A percentile compares a stretch with the other conserved stretches of the same genome.
These are phyloP conservation scores for Schrenkiella parvula DNA, from an alignment of 345 rosid genomes.

Conservation along the genomic window DNA sequence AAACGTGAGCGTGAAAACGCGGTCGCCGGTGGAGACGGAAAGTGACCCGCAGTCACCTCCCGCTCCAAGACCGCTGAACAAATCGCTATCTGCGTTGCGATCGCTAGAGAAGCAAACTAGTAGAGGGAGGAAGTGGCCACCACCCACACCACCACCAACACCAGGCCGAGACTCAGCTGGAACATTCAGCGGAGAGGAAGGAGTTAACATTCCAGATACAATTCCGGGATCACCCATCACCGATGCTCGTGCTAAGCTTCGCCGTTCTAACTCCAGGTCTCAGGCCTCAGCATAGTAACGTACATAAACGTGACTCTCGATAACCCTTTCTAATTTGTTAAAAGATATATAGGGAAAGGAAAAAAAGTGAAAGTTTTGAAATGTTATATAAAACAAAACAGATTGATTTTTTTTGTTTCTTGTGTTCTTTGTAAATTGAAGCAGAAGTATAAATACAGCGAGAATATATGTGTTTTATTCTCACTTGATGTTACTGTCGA, in stretches of 20 bases:
- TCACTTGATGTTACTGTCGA: not conserved
- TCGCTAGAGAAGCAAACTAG: conserved; percentile 31
- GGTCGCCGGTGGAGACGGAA: conserved; percentile 17
- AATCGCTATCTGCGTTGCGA: conserved; percentile 10
- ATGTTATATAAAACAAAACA: not conserved
- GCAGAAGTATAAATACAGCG: conserved; percentile 24
- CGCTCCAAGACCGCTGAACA: conserved; percentile 24
- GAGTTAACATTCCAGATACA: conserved; percentile 20
- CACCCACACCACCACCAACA: conserved; percentile 30
- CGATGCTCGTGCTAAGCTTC: conserved; percentile 44
- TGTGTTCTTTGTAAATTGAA: conserved; percentile 28
- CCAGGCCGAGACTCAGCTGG: conserved; percentile 31
- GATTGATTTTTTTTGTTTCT: not conserved
- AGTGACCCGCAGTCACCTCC: conserved; percentile 10
- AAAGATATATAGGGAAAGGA: conserved; percentile 8
- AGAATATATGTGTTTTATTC: conserved; percentile 14
- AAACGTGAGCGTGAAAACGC: conserved; percentile 18
- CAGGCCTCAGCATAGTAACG: conserved; percentile 26
- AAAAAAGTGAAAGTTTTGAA: conserved; percentile 17
- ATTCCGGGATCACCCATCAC: conserved; percentile 28
- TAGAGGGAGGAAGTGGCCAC: conserved; percentile 35
- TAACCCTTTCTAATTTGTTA: not conserved
- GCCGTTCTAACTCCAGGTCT: conserved; percentile 37
- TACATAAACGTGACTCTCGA: conserved; percentile 20
- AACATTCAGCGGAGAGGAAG: conserved; percentile 23